Base-by-base conservation (phyloP, 2,329 filamentous ascomycete genomes). In the Trichocomaceae sp. region DNA sequence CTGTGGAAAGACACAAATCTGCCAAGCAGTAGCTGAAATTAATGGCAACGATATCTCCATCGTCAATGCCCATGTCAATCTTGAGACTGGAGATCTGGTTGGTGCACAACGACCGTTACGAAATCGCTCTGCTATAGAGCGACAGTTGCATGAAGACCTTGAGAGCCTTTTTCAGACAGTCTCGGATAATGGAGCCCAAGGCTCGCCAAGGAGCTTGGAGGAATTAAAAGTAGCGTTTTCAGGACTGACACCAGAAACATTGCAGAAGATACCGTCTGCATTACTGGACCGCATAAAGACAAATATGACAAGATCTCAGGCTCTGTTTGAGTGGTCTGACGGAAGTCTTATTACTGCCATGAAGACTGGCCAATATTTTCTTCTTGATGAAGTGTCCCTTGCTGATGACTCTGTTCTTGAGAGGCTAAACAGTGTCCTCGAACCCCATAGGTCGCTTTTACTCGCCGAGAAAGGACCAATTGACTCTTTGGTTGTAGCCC, bases 391-490 rank as follows among this genome's bases (percentile, higher is more conserved):
- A 67, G 97, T 99, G 33, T 99, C 95, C 6, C 81, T 99, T 6
- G 93, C 93, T 0, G 95, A 99, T 65, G 93, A 99, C 68, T 97
- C 95, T 5, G 95, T 99, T 3, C 77, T 99, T 15, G 93, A 99
- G 69, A 83, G 93, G 62, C 78, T 99, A 31, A 99, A 99, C 74
- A 97, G 92, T 62, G 92, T 97, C 5, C 82, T 99, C 0, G 93
- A 99, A 69, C 86, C 93, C 1, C 84, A 88, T 45, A 82, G 93
- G 51, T 90, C 88, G 0, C 82, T 99, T 26, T 76, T 99, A 2
- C 80, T 99, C 15, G 95, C 95, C 0, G 93, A 99, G 69, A 99
- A 97, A 71, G 95, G 93, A 0, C 83, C 88, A 1, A 80, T 87
- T 5, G 85, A 96, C 68, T 90, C 90, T 0, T 84, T 88, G 59